phyloP scores from a whole-genome alignment of 2,329 filamentous ascomycete genomes.

The Ceratocystiopsis minuta region DNA sequence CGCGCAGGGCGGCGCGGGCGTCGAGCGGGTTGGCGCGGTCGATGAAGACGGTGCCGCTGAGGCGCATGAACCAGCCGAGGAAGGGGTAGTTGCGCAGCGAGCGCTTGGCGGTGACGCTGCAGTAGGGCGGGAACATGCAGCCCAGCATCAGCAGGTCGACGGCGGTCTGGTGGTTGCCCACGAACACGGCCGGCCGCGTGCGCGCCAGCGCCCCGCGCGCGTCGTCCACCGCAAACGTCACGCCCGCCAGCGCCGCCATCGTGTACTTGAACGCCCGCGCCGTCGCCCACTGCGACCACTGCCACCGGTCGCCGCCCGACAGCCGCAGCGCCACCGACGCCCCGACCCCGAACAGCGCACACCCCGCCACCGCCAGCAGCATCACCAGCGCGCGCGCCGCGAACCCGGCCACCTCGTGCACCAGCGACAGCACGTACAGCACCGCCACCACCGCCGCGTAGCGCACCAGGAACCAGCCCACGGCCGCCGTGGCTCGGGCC shows the following conservation, averaged over 20 bases:
- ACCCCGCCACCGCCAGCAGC: constrained; percentile 42
- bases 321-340: constrained; percentile 55
- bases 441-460: constrained; percentile 32
- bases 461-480: constrained; percentile 29
- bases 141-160: constrained; percentile 88
- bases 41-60: constrained; percentile 87
- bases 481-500: constrained; percentile 9
- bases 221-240: constrained; percentile 61
- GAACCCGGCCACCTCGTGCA: constrained; percentile 44
- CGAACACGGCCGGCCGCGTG: constrained; percentile 65
- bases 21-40: constrained; percentile 72
- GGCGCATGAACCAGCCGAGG: constrained; percentile 83
- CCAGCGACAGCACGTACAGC: constrained; percentile 45
- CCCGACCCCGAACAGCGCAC: constrained; percentile 56
- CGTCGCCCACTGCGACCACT: constrained; percentile 70
- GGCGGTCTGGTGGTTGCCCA: constrained; percentile 93
- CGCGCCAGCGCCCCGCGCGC: constrained; percentile 42
- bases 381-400: constrained; percentile 48
- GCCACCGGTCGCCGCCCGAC: constrained; percentile 41
- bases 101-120: constrained; percentile 82
- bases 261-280: constrained; percentile 62
- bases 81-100: constrained; percentile 64
- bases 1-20: constrained; percentile 69
- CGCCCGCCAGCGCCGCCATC: constrained; percentile 59
- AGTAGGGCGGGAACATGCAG: constrained; percentile 75